Evolutionary conservation across 2,329 filamentous ascomycete genomes (phyloP), one percentile per base, ranked within the genome.

Genomic region (Phyllosticta paracitricarpa): DNA sequence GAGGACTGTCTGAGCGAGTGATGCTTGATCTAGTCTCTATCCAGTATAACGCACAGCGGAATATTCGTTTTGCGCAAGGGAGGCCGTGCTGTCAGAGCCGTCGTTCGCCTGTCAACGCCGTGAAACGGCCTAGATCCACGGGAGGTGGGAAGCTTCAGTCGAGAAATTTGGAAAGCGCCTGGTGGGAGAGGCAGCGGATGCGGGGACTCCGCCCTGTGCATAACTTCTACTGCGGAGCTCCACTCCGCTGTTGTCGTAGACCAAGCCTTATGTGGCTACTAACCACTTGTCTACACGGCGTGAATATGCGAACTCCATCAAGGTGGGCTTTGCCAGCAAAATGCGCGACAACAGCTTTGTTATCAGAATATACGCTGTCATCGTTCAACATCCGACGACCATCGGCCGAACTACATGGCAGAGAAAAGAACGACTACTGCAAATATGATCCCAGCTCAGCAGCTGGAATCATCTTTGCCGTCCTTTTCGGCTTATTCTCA

Each of bases 391-490:
- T 22, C 1, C 19, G 19, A 22, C 19, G 19, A 24, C n/a, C 8
- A 12, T 8, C 4, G 7, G 1, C 25, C 17, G 9, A 30, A 6
- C 58, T 22, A 56, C 17, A 61, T 61, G 58, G 24, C 58, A 6
- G 3, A 30, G 28, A 8, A 7, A 8, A 30, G 9, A 33, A 26
- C 40, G 54, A 61, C 19, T 17, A 60, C 69, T 73, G 69, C 61
- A 68, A 69, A 30, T 73, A 73, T 58, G 56, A 64, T 0, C 71
- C 71, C 7, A 69, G 67, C 7, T 61, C 70, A 54, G 60, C 65
- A 4, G 69, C 66, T 19, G 69, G 70, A 5, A 61, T 71, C 51
- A 65, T 72, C 51, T 71, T 72, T 63, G 58, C 65, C 59, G 58
- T 72, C 19, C 62, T 69, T 26, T 73, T 73, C 64, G 57, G 63